A percentile compares a stretch with the other conserved stretches of the same genome.
These are phyloP conservation scores for Leersia perrieri DNA, from an alignment of 176 grass and related monocot genomes.

Conservation along the genomic window DNA sequence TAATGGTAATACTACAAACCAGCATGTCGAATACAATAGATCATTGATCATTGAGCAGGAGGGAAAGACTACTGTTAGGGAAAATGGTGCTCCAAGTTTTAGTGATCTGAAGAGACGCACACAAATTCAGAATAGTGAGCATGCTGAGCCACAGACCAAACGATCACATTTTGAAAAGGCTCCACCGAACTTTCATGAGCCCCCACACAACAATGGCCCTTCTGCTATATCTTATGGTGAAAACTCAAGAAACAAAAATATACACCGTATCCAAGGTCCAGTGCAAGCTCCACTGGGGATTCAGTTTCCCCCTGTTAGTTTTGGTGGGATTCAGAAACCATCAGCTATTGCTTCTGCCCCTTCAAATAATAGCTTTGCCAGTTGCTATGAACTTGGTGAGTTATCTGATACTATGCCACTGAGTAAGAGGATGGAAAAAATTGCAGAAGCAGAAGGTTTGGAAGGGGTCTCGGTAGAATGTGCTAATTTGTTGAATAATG, in stretches of 20 bases:
- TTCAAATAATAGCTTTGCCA: conserved; percentile 40
- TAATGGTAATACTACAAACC: conserved; percentile 19
- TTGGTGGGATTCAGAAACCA: conserved; percentile 43
- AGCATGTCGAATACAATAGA: conserved; percentile 32
- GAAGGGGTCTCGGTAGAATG: conserved; percentile 68
- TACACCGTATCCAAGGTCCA: conserved; percentile 30
- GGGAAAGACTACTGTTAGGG: conserved; percentile 16
- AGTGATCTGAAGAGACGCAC: conserved; percentile 47
- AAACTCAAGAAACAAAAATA: conserved; percentile 29
- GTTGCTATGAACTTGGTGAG: conserved; percentile 55
- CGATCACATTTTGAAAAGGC: conserved; percentile 27
- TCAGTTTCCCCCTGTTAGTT: conserved; percentile 58
- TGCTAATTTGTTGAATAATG: conserved; percentile 77
- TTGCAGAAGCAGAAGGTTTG: conserved; percentile 63
- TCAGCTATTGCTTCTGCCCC: conserved; percentile 36
- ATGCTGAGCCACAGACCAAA: conserved; percentile 36
- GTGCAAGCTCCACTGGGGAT: conserved; percentile 72
- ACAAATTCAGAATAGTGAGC: conserved; percentile 40
- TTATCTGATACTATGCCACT: conserved; percentile 53
- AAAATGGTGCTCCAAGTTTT: conserved; percentile 38
- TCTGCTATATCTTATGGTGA: conserved; percentile 23
- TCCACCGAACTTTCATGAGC: conserved; percentile 19
- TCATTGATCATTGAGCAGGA: conserved; percentile 34
- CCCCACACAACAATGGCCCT: conserved; percentile 43
- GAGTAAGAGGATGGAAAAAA: conserved; percentile 71